A percentile compares a stretch with the other conserved stretches of the same genome.
phyloP scores from a whole-genome alignment of 768 basidiomycete species.

The Pulveroboletus frians region DNA sequence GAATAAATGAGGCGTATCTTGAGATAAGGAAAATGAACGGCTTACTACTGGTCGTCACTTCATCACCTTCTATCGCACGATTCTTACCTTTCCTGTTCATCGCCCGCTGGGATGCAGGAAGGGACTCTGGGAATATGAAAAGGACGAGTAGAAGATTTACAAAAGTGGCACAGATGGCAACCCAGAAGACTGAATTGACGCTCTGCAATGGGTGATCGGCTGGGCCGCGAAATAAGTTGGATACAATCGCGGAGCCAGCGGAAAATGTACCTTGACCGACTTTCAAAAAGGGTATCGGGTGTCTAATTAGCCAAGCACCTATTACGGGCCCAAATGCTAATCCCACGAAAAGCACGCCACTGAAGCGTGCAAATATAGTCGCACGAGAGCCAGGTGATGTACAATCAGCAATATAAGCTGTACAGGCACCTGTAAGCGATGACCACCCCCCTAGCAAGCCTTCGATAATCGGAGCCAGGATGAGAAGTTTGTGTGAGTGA shows the following conservation, averaged over 20 bases:
- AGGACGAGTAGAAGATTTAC: conserved; percentile 54
- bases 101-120: conserved; percentile 28
- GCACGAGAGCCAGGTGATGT: conserved; percentile 80
- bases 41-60: conserved; percentile 10
- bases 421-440: conserved; percentile 56
- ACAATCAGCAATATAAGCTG: conserved; percentile 68
- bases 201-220: conserved; percentile 33
- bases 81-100: conserved; percentile 29
- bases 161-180: conserved; percentile 40
- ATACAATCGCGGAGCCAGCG: background rate
- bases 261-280: conserved; percentile 22
- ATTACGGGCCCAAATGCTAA: conserved; percentile 76
- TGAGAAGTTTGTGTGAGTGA: conserved; percentile 69
- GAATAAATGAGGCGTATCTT: background rate
- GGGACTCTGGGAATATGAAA: conserved; percentile 57
- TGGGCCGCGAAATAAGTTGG: conserved; percentile 9
- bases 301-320: conserved; percentile 45
- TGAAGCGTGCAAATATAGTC: conserved; percentile 59
- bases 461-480: conserved; percentile 75
- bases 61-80: conserved; percentile 17
- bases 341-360: conserved; percentile 74
- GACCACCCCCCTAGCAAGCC: conserved; percentile 80
- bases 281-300: conserved; percentile 34
- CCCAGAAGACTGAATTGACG: conserved; percentile 51
- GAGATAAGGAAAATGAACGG: conserved; percentile 1